Evolutionary conservation across 2,329 filamentous ascomycete genomes (phyloP).

Genomic region (Fusarium sp.): DNA sequence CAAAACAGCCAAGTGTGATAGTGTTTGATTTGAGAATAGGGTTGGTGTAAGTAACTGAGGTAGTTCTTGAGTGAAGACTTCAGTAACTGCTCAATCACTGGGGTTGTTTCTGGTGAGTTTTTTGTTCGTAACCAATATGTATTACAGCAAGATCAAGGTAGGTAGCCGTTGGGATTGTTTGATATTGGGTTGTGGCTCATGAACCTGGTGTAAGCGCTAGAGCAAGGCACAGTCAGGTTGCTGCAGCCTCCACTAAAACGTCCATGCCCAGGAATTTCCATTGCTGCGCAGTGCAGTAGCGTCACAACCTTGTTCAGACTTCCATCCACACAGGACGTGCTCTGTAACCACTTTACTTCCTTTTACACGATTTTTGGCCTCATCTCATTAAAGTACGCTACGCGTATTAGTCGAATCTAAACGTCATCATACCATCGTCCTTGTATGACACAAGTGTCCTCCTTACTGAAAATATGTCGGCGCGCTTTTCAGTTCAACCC

Average conservation of each 20-base stretch:
- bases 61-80: background rate
- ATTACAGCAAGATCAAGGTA: background rate
- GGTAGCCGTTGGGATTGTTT: background rate
- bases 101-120: background rate
- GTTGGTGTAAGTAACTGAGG: background rate
- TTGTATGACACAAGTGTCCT: background rate
- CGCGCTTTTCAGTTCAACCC: conserved; percentile 76
- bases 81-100: background rate
- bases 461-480: conserved; percentile 41
- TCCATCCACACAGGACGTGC: background rate
- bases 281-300: conserved; percentile 1
- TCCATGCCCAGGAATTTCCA: background rate
- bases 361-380: background rate
- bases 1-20: background rate
- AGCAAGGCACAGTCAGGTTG: background rate
- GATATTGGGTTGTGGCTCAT: background rate
- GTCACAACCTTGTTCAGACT: conserved; percentile 3
- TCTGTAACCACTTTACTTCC: background rate
- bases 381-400: background rate
- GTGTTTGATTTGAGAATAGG: background rate
- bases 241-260: conserved; percentile 13
- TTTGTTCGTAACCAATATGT: background rate
- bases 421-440: background rate
- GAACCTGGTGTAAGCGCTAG: background rate
- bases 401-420: background rate